phyloP scores from a whole-genome alignment of 139 green algal species.

The Coelastrella sp. region DNA sequence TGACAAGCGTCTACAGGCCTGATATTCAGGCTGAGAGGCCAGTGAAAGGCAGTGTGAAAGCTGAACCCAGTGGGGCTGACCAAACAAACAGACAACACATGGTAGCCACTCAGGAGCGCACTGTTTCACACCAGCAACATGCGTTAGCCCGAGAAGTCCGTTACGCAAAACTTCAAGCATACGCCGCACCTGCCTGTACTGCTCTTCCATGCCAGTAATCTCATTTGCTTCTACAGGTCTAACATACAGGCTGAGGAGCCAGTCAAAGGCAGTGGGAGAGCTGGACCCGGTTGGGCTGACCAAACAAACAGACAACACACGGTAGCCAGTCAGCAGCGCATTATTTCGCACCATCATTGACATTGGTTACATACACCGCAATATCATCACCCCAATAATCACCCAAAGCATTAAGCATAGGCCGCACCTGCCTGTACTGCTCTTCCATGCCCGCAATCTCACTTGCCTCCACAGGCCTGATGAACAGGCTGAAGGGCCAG shows the following conservation, averaged over 20 bases:
- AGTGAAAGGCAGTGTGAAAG: too few species aligned
- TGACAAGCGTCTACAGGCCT: slow-evolving; percentile 83
- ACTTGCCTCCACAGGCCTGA: slow-evolving; percentile 81
- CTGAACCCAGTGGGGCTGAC: too few species aligned
- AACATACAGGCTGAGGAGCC: slow-evolving; percentile 93
- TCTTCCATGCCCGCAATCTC: slow-evolving; percentile 88
- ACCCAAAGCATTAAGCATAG: neutral
- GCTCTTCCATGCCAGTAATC: slow-evolving; percentile 84
- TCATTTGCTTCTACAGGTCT: slow-evolving; percentile 84
- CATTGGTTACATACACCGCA: too few species aligned
- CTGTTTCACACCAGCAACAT: too few species aligned
- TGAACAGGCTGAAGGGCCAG: slow-evolving; percentile 93
- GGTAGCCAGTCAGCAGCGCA: too few species aligned
- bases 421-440: slow-evolving; percentile 79
- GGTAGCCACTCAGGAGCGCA: too few species aligned
- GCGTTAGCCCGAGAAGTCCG: neutral
- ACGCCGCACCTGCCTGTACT: slow-evolving; percentile 75
- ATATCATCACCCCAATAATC: neutral
- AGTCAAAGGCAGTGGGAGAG: slow-evolving; percentile 59
- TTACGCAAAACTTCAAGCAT: neutral
- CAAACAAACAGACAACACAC: too few species aligned
- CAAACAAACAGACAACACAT: too few species aligned
- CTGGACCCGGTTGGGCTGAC: too few species aligned
- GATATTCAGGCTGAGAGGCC: slow-evolving; percentile 93
- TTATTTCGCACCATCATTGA: too few species aligned